Evolutionary conservation across 2,329 filamentous ascomycete species (phyloP).

Genomic region (Fusarium sp.): DNA sequence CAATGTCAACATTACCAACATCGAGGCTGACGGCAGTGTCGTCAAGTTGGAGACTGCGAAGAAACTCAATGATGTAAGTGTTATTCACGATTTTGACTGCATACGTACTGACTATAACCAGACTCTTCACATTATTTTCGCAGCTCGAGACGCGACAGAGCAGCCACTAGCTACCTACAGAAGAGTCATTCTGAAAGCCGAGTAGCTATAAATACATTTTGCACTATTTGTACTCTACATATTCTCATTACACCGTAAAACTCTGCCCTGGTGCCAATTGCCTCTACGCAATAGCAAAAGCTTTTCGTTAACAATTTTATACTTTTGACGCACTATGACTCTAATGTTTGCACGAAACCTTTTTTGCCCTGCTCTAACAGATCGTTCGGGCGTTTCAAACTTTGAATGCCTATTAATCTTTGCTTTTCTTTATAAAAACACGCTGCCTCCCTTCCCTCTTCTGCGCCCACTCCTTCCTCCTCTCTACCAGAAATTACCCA

Average conservation of each 20-base stretch:
- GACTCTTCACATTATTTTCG: constrained; percentile 20
- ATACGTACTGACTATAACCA: neutral
- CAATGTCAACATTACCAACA: constrained; percentile 5
- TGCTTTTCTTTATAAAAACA: no score
- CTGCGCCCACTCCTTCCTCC: no score
- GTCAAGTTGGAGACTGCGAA: neutral
- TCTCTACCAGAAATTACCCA: no score
- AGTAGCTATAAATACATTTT: neutral
- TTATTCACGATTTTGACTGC: accelerated
- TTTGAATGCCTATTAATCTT: no score
- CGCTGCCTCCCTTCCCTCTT: no score
- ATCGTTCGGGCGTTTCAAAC: neutral
- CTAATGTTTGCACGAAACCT: neutral
- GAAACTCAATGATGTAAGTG: constrained; percentile 8
- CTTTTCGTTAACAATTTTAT: neutral
- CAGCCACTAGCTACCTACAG: neutral
- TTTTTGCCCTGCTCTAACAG: accelerated
- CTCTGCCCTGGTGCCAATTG: accelerated
- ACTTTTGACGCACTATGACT: neutral
- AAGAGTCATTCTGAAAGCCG: neutral
- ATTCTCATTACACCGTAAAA: neutral
- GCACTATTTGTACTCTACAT: accelerated
- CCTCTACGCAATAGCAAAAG: no score
- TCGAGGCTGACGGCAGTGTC: neutral
- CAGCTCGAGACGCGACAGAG: neutral